Conservation (phyloP, 148 eudicot genomes). For the Vaccinium macrocarpon region DNA sequence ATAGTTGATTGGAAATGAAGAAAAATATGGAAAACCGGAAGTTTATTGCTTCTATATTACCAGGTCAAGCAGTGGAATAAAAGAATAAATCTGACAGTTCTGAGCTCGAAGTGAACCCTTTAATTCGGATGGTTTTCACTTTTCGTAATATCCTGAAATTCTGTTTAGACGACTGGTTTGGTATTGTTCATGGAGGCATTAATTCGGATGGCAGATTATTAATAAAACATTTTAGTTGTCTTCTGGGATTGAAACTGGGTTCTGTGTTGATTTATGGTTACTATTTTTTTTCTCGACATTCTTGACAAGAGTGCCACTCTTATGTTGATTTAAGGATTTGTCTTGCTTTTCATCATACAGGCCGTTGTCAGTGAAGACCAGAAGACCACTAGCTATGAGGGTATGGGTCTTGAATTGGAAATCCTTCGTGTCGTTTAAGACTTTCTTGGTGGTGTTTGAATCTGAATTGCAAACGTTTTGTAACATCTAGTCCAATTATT, state of each 20-base stretch:
- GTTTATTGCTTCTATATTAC: not conserved
- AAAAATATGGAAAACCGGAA: not conserved
- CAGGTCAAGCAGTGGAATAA: not conserved
- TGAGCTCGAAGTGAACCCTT: not conserved
- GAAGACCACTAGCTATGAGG: slow-evolving; percentile 38
- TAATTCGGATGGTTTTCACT: not conserved
- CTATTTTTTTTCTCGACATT: not conserved
- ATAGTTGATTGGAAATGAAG: too few relatives aligned
- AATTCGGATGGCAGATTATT: not conserved
- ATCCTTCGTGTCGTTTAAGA: not conserved
- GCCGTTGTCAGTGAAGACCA: slow-evolving; percentile 70
- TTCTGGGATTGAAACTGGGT: not conserved
- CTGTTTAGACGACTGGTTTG: not conserved
- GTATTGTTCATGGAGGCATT: not conserved
- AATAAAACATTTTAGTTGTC: not conserved
- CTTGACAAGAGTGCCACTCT: not conserved
- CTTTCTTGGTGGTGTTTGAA: not conserved
- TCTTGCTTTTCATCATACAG: slow-evolving; percentile 33
- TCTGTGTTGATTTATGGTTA: not conserved
- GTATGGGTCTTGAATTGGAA: slow-evolving; percentile 31
- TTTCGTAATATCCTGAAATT: not conserved
- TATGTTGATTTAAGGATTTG: not conserved
- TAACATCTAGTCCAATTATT: slow-evolving; percentile 8
- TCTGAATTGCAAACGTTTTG: slow-evolving; percentile 11
- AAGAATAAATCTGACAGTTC: not conserved